Evolutionary conservation across 306 rosid genomes (phyloP).

Genomic region (Vigna hirtella): DNA sequence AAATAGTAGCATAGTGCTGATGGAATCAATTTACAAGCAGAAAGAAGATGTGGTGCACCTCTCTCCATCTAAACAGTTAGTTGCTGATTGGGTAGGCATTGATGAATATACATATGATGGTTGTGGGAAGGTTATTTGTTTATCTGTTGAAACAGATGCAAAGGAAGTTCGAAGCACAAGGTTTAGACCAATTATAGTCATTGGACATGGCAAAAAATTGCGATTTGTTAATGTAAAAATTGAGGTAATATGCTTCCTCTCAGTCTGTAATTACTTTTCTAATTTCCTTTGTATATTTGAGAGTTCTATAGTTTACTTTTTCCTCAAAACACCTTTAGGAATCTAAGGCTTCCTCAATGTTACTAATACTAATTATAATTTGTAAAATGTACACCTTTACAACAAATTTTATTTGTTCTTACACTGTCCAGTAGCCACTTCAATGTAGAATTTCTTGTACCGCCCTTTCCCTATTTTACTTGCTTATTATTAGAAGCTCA

Average conservation of each 20-base stretch:
- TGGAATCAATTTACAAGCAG: constrained; percentile 75
- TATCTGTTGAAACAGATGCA: constrained; percentile 70
- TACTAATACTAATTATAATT: not conserved
- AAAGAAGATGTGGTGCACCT: constrained; percentile 82
- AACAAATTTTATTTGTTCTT: constrained; percentile 6
- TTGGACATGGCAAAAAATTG: constrained; percentile 87
- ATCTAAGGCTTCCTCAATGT: constrained; percentile 17
- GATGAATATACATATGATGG: constrained; percentile 92
- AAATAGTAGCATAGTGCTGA: constrained; percentile 68
- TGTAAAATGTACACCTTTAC: not conserved
- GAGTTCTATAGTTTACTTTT: not conserved
- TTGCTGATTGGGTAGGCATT: constrained; percentile 74
- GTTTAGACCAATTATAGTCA: constrained; percentile 79
- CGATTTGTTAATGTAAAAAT: constrained; percentile 89
- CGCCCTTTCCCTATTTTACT: not conserved
- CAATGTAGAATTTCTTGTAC: not conserved
- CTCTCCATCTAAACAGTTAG: constrained; percentile 81
- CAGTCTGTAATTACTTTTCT: constrained; percentile 7
- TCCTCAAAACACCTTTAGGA: not conserved
- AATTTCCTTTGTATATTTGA: constrained; percentile 18
- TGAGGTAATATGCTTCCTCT: constrained; percentile 68
- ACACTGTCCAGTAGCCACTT: not conserved
- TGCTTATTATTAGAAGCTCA: constrained; percentile 31
- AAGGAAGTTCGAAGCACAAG: constrained; percentile 60
- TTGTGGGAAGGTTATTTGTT: constrained; percentile 81